Conservation (phyloP, 148 eudicot genomes). For the Simmondsia chinensis region DNA sequence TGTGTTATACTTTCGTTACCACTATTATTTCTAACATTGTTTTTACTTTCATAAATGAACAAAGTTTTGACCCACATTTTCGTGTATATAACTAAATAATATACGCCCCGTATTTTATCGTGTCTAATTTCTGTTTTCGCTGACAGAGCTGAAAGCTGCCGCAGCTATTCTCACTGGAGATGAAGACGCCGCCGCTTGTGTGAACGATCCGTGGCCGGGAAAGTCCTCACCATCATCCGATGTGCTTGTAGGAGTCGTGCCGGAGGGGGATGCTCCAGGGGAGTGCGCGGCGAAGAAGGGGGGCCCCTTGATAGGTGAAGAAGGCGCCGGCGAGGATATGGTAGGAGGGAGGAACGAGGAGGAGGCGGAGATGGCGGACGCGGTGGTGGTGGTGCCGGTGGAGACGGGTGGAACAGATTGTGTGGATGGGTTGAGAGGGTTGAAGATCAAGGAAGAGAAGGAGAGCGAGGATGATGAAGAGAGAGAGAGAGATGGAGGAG, state of each 20-base stretch:
- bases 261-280: slow-evolving; percentile 17
- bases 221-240: slow-evolving; percentile 11
- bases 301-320: slow-evolving; percentile 10
- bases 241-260: slow-evolving; percentile 16
- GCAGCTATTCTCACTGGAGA: slow-evolving; percentile 22
- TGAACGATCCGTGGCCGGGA: slow-evolving; percentile 20
- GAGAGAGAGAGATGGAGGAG: slow-evolving; percentile 10
- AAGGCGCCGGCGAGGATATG: slow-evolving; percentile 19
- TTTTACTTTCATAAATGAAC: too few relatives aligned
- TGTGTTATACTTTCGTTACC: too few relatives aligned
- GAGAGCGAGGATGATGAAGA: slow-evolving; percentile 6
- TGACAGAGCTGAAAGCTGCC: slow-evolving; percentile 75
- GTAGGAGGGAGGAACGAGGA: slow-evolving; percentile 8
- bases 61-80: too few relatives aligned
- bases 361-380: slow-evolving; percentile 16
- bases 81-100: too few relatives aligned
- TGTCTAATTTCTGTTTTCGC: too few relatives aligned
- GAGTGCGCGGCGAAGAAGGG: slow-evolving; percentile 30
- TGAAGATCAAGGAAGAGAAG: slow-evolving; percentile 28
- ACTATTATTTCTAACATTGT: too few relatives aligned
- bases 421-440: slow-evolving; percentile 35
- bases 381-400: slow-evolving; percentile 19
- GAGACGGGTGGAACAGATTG: slow-evolving; percentile 12
- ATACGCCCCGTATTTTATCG: too few relatives aligned
- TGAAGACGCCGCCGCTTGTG: slow-evolving; percentile 21